Evolutionary conservation across 2,329 filamentous ascomycete species (phyloP).

Genomic region (Ophiocordyceps robertsii): DNA sequence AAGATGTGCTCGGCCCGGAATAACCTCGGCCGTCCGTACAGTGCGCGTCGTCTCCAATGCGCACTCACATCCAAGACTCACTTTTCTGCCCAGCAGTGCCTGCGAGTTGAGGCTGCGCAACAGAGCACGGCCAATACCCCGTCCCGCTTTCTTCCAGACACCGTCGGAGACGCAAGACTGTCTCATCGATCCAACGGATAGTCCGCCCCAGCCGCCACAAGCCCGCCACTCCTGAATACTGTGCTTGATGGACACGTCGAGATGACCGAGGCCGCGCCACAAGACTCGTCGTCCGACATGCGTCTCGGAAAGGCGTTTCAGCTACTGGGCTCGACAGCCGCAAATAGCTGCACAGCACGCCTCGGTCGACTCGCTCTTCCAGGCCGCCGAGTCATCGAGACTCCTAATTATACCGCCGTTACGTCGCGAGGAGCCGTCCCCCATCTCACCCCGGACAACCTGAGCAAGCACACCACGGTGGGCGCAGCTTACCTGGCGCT

Average conservation of each 20-base stretch:
- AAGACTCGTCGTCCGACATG: slow-evolving; percentile 10
- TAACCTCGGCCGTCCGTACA: too few species aligned
- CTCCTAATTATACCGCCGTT: slow-evolving; percentile 68
- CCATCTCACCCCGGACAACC: slow-evolving; percentile 78
- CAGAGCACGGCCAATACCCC: too few species aligned
- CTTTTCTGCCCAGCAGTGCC: too few species aligned
- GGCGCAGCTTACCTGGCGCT: slow-evolving; percentile 66
- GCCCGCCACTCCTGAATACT: not conserved
- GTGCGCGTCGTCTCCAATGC: too few species aligned
- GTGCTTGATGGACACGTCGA: slow-evolving; percentile 8
- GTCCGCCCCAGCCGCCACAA: not conserved
- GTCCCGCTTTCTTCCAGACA: too few species aligned
- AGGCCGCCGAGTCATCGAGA: slow-evolving; percentile 54
- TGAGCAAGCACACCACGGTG: slow-evolving; percentile 50
- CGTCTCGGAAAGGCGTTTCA: slow-evolving; percentile 25
- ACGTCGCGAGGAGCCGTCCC: slow-evolving; percentile 77
- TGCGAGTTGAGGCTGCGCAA: too few species aligned
- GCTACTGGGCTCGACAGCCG: slow-evolving; percentile 26
- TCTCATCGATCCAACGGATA: not conserved
- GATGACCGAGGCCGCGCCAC: slow-evolving; percentile 13
- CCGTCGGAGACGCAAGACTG: too few species aligned
- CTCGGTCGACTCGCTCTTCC: slow-evolving; percentile 52
- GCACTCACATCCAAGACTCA: too few species aligned
- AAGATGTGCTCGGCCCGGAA: too few species aligned
- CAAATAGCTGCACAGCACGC: slow-evolving; percentile 37